These are phyloP conservation scores for Phytophthora fragariae DNA, from an alignment of 352 stramenopile genomes.

Conservation along the genomic window DNA sequence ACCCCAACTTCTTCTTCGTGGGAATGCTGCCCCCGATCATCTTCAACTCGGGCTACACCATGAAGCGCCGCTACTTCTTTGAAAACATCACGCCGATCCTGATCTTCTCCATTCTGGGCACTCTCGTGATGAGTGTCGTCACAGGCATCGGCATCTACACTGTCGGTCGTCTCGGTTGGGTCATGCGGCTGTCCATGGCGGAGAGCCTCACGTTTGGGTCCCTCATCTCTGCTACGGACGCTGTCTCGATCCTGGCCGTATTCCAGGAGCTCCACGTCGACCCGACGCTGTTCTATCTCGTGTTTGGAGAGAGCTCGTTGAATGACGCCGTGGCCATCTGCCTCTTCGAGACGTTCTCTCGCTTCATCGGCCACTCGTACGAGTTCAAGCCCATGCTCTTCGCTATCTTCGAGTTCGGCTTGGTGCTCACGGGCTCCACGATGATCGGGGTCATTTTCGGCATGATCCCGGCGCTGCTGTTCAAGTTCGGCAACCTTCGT, in stretches of 20 bases:
- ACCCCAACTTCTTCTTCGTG: conserved; percentile 94
- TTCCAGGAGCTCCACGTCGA: conserved; percentile 93
- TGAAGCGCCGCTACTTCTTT: conserved; percentile 94
- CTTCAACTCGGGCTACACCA: conserved; percentile 95
- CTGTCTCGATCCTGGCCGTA: conserved; percentile 92
- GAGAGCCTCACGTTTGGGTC: conserved; percentile 93
- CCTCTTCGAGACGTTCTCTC: conserved; percentile 93
- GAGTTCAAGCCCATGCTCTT: conserved; percentile 78
- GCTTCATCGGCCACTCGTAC: conserved; percentile 92
- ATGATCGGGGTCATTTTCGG: conserved; percentile 89
- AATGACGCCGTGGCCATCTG: conserved; percentile 96
- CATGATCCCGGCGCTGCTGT: conserved; percentile 85
- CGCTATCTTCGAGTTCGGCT: conserved; percentile 89
- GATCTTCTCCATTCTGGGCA: conserved; percentile 91
- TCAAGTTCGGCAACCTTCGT: conserved; percentile 92
- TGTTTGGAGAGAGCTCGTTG: conserved; percentile 95
- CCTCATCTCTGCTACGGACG: conserved; percentile 94
- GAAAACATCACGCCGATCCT: conserved; percentile 92
- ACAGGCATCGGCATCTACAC: conserved; percentile 82
- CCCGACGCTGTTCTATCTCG: conserved; percentile 94
- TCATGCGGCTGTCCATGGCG: conserved; percentile 84
- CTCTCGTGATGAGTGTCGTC: conserved; percentile 90
- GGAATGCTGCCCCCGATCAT: conserved; percentile 94
- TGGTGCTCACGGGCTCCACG: conserved; percentile 91
- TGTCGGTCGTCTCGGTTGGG: conserved; percentile 65